phyloP scores from a whole-genome alignment of 2,329 filamentous ascomycete genomes.

The Pestalotiopsis sp. region DNA sequence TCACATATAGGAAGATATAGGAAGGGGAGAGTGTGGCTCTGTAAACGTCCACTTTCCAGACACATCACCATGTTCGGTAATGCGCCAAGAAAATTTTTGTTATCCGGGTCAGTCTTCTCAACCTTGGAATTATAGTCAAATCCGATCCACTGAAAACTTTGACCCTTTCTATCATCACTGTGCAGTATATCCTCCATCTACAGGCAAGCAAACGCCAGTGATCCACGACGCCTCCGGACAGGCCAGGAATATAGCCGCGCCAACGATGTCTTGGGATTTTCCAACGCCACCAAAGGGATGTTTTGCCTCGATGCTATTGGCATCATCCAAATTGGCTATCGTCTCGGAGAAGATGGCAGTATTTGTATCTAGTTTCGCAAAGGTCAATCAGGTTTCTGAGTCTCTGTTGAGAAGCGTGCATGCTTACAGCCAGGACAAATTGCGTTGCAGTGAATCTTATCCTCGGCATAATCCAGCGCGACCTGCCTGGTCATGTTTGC shows the following conservation, averaged over 20 bases:
- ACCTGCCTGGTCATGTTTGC: conserved; percentile 50
- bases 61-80: no score
- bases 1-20: no score
- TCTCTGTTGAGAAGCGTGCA: background rate
- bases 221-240: conserved; percentile 17
- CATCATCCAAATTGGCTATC: conserved; percentile 8
- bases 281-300: conserved; percentile 16
- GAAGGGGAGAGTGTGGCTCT: no score
- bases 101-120: no score
- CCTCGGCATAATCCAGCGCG: conserved; percentile 50
- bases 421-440: conserved; percentile 52
- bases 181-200: conserved; percentile 15
- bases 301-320: background rate
- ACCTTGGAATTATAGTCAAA: no score
- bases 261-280: conserved; percentile 15
- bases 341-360: conserved; percentile 21
- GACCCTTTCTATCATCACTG: background rate
- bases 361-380: background rate
- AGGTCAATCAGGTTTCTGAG: background rate
- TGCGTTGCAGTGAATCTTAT: conserved; percentile 55
- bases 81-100: background rate
- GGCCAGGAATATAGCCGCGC: conserved; percentile 16
- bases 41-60: no score
- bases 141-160: no score
- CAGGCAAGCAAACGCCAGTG: conserved; percentile 12